phyloP scores from a whole-genome alignment of 148 eudicot species.

The Fagopyrum homotropicum region DNA sequence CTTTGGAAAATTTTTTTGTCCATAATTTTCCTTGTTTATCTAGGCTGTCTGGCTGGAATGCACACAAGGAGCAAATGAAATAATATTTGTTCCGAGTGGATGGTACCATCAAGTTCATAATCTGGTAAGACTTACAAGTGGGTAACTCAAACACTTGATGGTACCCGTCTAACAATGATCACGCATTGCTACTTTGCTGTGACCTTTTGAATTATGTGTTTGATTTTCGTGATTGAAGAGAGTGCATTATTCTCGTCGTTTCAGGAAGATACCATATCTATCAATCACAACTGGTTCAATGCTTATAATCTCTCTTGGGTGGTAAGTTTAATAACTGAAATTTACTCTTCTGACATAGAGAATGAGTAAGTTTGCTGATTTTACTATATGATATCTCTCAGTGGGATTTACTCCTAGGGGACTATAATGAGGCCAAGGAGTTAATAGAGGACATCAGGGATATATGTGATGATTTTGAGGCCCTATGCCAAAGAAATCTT shows the following conservation, averaged over 20 bases:
- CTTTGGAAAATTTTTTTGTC: constrained; percentile 4
- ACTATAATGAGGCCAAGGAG: constrained; percentile 79
- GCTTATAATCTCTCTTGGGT: constrained; percentile 83
- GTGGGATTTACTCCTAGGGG: constrained; percentile 90
- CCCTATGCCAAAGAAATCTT: constrained; percentile 92
- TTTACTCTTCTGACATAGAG: neutral
- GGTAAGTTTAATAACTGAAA: constrained; percentile 46
- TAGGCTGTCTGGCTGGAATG: constrained; percentile 94
- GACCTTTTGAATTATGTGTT: neutral
- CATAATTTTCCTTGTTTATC: constrained; percentile 10
- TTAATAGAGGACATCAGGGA: constrained; percentile 81
- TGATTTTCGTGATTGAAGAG: neutral
- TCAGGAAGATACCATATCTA: constrained; percentile 94
- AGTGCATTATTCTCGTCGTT: neutral
- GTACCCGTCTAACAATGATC: neutral
- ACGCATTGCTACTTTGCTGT: neutral
- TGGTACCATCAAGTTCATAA: constrained; percentile 99
- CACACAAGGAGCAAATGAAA: constrained; percentile 63
- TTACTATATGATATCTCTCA: constrained; percentile 17
- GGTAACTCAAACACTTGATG: neutral
- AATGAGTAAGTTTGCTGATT: constrained; percentile 6
- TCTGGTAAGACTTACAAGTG: constrained; percentile 41
- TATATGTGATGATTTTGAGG: constrained; percentile 92
- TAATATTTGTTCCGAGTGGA: constrained; percentile 97
- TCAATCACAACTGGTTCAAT: constrained; percentile 99